Conservation (phyloP, 148 eudicot species). For the Fagopyrum homotropicum region DNA sequence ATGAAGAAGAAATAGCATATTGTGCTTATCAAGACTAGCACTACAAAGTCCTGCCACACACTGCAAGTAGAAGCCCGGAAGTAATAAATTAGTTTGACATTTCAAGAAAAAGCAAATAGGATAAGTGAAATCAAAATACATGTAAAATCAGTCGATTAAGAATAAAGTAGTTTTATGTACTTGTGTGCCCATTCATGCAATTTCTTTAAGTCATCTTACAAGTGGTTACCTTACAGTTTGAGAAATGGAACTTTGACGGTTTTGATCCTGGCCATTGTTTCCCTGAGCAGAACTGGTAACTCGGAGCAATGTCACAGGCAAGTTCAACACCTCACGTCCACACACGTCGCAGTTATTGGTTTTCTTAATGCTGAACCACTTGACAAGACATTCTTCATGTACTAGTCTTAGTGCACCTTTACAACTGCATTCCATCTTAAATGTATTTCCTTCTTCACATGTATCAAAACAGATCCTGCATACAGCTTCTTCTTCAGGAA, state of each 20-base stretch:
- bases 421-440: slow-evolving; percentile 97
- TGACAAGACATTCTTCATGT: slow-evolving; percentile 80
- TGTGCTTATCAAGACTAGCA: slow-evolving; percentile 76
- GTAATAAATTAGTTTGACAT: not conserved
- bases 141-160: not conserved
- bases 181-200: not conserved
- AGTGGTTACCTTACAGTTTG: slow-evolving; percentile 35
- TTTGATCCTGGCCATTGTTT: slow-evolving; percentile 28
- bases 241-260: slow-evolving; percentile 29
- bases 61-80: slow-evolving; percentile 36
- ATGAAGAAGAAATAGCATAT: slow-evolving; percentile 94
- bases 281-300: slow-evolving; percentile 35
- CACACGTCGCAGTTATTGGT: slow-evolving; percentile 80
- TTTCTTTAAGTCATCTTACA: not conserved
- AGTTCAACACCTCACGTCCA: slow-evolving; percentile 71
- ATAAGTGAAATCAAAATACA: not conserved
- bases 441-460: slow-evolving; percentile 79
- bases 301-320: slow-evolving; percentile 87
- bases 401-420: slow-evolving; percentile 87
- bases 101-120: not conserved
- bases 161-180: not conserved
- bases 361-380: slow-evolving; percentile 77
- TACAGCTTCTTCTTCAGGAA: slow-evolving; percentile 86
- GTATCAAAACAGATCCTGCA: slow-evolving; percentile 85
- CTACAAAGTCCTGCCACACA: slow-evolving; percentile 92